Evolutionary conservation across 2,329 filamentous ascomycete genomes (phyloP), one percentile per base, ranked within the genome.

Genomic region (Fonsecaea monophora): DNA sequence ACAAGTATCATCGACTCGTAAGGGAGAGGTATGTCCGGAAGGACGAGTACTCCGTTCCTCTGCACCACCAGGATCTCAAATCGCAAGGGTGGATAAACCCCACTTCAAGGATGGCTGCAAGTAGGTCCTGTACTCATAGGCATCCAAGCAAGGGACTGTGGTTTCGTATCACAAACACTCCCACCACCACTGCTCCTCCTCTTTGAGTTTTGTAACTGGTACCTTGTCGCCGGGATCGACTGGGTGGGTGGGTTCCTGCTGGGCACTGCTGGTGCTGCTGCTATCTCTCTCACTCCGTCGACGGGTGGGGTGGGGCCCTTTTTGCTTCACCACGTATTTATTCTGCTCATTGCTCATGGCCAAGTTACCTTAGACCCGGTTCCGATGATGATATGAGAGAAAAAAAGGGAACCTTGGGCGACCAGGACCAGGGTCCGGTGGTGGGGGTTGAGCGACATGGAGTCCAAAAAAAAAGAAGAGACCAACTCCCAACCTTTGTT

Each of bases 81-180:
- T 54, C 32, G 15, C 32, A 35, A 42, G 58, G 45, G 59, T 53
- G 59, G 59, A n/a, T 15, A 30, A 53, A 61, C 59, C 59, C 59
- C 59, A 61, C 59, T 61, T 60, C 18, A 4, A 42, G 8, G 13
- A 42, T n/a, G 18, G 3, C 15, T n/a, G 5, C 37, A 42, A 3
- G 25, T 25, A 25, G 25, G 25, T 42, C 40, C 40, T 5, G 40
- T 42, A 25, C 25, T 25, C 25, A 25, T 25, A 25, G 25, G 25
- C 2, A 25, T 38, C 8, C 37, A 8, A 8, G 57, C 6, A 50
- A 35, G 57, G 32, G 40, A 50, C 15, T 37, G 57, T 38, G 25
- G 25, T 8, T 48, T 30, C 38, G 56, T 42, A 50, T 48, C 40
- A 21, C 13, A 40, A 35, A 50, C 57, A 21, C 40, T 8, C 18